Evolutionary conservation across 2,329 filamentous ascomycete species (phyloP).

Genomic region (Neoscytalidium dimidiatum): DNA sequence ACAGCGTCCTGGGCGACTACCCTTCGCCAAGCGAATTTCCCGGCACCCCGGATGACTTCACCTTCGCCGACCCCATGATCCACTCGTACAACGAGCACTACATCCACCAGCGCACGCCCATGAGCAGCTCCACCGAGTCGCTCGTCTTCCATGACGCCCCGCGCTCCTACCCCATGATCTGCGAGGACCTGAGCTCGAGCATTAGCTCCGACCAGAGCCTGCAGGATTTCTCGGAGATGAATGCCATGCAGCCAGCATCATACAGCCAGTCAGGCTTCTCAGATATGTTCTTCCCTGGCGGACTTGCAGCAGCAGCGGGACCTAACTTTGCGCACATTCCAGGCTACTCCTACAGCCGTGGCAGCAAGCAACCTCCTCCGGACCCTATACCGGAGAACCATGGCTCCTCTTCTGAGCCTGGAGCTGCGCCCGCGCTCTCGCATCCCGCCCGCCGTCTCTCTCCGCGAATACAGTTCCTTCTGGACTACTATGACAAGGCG

Average conservation of each 20-base stretch:
- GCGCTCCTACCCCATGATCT: conserved; percentile 36
- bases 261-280: conserved; percentile 39
- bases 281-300: conserved; percentile 35
- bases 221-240: conserved; percentile 45
- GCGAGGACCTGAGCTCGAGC: conserved; percentile 47
- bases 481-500: conserved; percentile 91
- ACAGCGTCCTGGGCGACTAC: conserved; percentile 42
- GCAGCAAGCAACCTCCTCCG: conserved; percentile 8
- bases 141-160: conserved; percentile 37
- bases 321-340: conserved; percentile 25
- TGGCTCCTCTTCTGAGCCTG: conserved; percentile 22
- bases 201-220: conserved; percentile 49
- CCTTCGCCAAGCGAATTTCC: conserved; percentile 50
- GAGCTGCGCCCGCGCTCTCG: background rate
- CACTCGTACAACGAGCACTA: conserved; percentile 36
- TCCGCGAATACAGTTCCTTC: conserved; percentile 80
- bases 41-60: conserved; percentile 47
- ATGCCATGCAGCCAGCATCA: conserved; percentile 31
- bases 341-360: conserved; percentile 37
- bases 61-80: conserved; percentile 40
- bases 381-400: conserved; percentile 13
- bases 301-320: conserved; percentile 17
- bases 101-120: conserved; percentile 36
- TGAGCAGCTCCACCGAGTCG: conserved; percentile 41
- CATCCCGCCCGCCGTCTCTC: conserved; percentile 54